Percentiles rank a stretch among this genome's conserved stretches.
These are phyloP conservation scores for Taphrina populina DNA, from an alignment of 1,139 yeast species.

Conservation along the genomic window DNA sequence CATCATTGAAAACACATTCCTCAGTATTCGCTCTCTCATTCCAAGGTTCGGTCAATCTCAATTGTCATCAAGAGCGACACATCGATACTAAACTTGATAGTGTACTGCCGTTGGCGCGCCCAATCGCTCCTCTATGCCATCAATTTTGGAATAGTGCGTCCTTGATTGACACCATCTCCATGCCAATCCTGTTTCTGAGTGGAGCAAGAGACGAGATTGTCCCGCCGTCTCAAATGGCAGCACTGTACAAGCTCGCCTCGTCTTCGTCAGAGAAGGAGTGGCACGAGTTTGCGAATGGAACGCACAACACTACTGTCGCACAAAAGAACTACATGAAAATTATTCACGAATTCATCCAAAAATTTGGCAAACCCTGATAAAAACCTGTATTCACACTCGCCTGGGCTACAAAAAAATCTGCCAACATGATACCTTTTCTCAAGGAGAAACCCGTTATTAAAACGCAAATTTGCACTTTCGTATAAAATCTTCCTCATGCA, in stretches of 20 bases:
- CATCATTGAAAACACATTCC: constrained; percentile 81
- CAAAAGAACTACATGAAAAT: constrained; percentile 40
- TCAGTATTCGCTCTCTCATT: constrained; percentile 72
- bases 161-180: constrained; percentile 56
- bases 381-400: not conserved
- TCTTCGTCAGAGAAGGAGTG: constrained; percentile 34
- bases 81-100: constrained; percentile 40
- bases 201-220: constrained; percentile 85
- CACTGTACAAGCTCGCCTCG: constrained; percentile 56
- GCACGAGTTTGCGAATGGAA: constrained; percentile 38
- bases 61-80: not conserved
- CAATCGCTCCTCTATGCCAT: constrained; percentile 63
- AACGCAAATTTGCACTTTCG: constrained; percentile 4
- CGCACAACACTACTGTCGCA: constrained; percentile 41
- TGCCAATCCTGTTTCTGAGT: constrained; percentile 68
- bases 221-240: constrained; percentile 80
- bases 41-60: constrained; percentile 50
- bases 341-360: constrained; percentile 38
- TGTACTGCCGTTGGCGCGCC: constrained; percentile 66
- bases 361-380: not conserved
- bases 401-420: constrained; percentile 2
- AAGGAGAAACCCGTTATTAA: no score
- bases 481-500: constrained; percentile 18
- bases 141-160: constrained; percentile 81
- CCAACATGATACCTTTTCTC: no score